Conservation (phyloP, 768 basidiomycete genomes). For the Xanthoconium purpureum region DNA sequence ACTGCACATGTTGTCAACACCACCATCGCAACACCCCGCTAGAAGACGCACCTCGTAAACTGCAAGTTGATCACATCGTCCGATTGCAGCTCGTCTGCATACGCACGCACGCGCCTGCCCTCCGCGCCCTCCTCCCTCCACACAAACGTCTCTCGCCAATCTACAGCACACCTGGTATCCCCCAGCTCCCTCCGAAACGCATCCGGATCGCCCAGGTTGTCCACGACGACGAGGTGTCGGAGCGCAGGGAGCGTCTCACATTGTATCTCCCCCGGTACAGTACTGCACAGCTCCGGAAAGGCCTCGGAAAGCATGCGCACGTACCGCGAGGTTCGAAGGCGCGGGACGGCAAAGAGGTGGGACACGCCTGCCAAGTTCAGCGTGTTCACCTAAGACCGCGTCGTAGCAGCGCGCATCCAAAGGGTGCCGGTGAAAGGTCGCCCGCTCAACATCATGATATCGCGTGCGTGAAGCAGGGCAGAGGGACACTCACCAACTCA, state of each 20-base stretch:
- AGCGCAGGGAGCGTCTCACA: conserved; percentile 59
- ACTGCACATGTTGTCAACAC: conserved; percentile 35
- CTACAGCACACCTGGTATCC: conserved; percentile 50
- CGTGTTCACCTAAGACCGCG: conserved; percentile 48
- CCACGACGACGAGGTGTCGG: conserved; percentile 61
- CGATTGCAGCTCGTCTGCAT: conserved; percentile 40
- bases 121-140: conserved; percentile 59
- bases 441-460: neutral
- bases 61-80: conserved; percentile 81
- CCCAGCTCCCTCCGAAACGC: conserved; percentile 40
- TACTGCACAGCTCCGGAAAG: conserved; percentile 52
- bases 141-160: conserved; percentile 70
- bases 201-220: conserved; percentile 47
- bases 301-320: conserved; percentile 54
- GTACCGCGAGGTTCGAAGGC: conserved; percentile 63
- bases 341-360: conserved; percentile 71
- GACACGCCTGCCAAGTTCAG: conserved; percentile 63
- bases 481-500: conserved; percentile 54
- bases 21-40: neutral
- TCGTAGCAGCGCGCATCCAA: too few species aligned
- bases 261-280: conserved; percentile 53
- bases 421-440: too few species aligned
- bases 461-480: neutral
- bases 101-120: conserved; percentile 40
- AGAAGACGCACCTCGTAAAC: conserved; percentile 67